These are phyloP conservation scores for Scheffersomyces segobiensis DNA, from an alignment of 1,139 yeast species.

Conservation along the genomic window DNA sequence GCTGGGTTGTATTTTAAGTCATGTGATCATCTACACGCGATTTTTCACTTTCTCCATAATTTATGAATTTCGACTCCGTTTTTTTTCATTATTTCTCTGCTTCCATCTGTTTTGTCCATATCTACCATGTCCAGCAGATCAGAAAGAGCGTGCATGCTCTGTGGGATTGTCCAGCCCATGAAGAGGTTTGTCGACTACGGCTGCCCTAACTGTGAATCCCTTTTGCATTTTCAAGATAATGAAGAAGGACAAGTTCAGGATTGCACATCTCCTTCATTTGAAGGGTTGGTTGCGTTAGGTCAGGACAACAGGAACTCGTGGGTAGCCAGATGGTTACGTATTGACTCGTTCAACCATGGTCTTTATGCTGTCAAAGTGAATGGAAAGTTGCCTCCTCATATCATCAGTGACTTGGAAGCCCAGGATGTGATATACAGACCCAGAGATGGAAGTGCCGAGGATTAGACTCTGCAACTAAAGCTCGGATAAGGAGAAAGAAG, in stretches of 20 bases:
- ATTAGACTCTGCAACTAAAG: constrained; percentile 31
- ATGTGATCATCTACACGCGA: not conserved
- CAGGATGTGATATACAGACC: constrained; percentile 87
- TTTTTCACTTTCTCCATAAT: not conserved
- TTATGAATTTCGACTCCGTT: not conserved
- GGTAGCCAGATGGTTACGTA: constrained; percentile 97
- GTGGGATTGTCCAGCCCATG: constrained; percentile 86
- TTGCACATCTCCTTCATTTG: constrained; percentile 95
- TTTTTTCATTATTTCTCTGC: not conserved
- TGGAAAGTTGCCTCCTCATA: constrained; percentile 89
- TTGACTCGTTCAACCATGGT: constrained; percentile 87
- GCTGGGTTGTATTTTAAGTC: not conserved
- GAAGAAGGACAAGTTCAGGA: constrained; percentile 86
- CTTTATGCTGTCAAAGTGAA: constrained; percentile 90
- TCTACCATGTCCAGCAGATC: constrained; percentile 56
- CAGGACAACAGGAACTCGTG: constrained; percentile 80
- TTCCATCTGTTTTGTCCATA: not conserved
- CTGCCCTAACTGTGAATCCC: constrained; percentile 97
- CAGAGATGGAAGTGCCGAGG: constrained; percentile 93
- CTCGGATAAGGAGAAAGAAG: not conserved
- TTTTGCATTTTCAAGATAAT: constrained; percentile 72
- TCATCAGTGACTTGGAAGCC: constrained; percentile 67
- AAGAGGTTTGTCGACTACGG: constrained; percentile 76
- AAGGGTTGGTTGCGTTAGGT: constrained; percentile 90
- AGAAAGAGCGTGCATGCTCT: constrained; percentile 96